phyloP scores from a whole-genome alignment of 2,329 filamentous ascomycete species.

The Colletotrichum sp. region DNA sequence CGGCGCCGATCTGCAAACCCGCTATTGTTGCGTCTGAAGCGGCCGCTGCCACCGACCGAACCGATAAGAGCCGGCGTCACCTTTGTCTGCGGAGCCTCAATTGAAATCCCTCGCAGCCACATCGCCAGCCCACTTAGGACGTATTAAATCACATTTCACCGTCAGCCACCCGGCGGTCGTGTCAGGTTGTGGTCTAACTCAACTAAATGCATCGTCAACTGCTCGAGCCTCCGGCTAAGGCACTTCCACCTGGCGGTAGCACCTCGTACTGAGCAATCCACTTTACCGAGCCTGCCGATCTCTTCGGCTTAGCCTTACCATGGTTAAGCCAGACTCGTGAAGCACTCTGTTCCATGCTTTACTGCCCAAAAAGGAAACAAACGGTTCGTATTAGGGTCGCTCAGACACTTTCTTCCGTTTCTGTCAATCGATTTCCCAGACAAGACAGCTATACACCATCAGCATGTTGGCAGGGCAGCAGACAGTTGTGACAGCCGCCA shows the following conservation, averaged over 20 bases:
- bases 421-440: background rate
- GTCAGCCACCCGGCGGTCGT: background rate
- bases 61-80: background rate
- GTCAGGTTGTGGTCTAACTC: background rate
- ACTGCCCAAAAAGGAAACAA: background rate
- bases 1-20: background rate
- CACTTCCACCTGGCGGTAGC: background rate
- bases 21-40: background rate
- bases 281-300: background rate
- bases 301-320: background rate
- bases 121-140: background rate
- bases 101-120: background rate
- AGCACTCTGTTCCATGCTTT: background rate
- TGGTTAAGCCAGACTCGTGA: background rate
- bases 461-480: background rate
- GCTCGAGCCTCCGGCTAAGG: background rate
- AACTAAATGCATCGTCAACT: background rate
- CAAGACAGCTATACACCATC: constrained; percentile 11
- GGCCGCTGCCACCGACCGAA: background rate
- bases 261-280: background rate
- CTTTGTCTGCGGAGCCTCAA: background rate
- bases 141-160: background rate
- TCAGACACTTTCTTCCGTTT: constrained; percentile 2
- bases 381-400: background rate
- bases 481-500: constrained; percentile 9